Conservation (phyloP, 2,329 filamentous ascomycete species). For the Nemania abortiva region DNA sequence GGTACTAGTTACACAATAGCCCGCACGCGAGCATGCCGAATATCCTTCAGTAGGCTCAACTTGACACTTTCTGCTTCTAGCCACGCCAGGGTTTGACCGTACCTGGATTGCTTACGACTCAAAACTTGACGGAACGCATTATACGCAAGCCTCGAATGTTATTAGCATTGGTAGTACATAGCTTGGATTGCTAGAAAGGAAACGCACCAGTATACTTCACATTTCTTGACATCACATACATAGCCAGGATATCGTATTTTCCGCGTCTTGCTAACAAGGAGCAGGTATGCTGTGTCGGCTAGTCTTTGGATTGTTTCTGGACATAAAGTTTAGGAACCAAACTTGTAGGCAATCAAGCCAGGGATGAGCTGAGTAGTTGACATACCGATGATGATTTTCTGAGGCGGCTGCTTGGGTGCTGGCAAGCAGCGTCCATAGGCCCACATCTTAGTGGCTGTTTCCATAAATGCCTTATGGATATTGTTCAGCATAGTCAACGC, state of each 20-base stretch:
- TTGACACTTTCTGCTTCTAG: constrained; percentile 63
- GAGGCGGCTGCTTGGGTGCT: constrained; percentile 65
- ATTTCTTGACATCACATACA: constrained; percentile 68
- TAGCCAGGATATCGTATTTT: constrained; percentile 63
- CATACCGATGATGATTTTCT: constrained; percentile 73
- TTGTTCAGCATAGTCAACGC: constrained; percentile 76
- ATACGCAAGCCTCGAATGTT: constrained; percentile 70
- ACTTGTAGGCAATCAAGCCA: not conserved
- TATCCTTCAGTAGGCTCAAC: constrained; percentile 53
- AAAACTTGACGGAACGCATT: constrained; percentile 78
- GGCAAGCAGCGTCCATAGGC: constrained; percentile 72
- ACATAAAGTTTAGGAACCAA: constrained; percentile 1
- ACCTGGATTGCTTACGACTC: constrained; percentile 76
- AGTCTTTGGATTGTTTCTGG: constrained; percentile 74
- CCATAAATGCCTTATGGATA: constrained; percentile 78
- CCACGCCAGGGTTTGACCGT: constrained; percentile 75
- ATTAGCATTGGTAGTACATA: constrained; percentile 28
- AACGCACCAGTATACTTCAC: constrained; percentile 72
- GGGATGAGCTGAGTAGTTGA: constrained; percentile 25
- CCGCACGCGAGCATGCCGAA: constrained; percentile 46
- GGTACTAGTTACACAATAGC: constrained; percentile 23
- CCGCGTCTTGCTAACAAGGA: constrained; percentile 70
- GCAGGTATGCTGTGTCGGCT: constrained; percentile 71
- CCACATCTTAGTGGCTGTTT: constrained; percentile 82
- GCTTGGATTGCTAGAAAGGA: not conserved